phyloP scores from a whole-genome alignment of 257 asterid genomes.

The Echium plantagineum region DNA sequence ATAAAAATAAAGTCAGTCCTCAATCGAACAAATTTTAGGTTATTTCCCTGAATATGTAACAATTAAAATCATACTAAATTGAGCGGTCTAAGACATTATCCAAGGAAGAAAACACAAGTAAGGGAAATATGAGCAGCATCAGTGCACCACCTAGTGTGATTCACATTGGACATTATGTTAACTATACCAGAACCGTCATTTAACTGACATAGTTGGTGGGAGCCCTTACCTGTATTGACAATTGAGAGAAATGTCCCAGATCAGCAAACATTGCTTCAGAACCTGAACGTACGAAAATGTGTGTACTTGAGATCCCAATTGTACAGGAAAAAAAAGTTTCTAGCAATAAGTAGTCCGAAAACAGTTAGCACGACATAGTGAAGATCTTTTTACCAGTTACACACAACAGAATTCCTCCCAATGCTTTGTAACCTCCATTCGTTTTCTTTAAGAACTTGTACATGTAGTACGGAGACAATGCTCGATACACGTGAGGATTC shows the following conservation, averaged over 20 bases:
- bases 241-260: conserved; percentile 90
- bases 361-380: neutral
- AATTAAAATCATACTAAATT: too few relatives aligned
- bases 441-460: conserved; percentile 79
- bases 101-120: neutral
- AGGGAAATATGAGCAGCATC: neutral
- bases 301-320: conserved; percentile 7
- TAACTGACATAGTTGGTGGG: conserved; percentile 1
- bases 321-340: neutral
- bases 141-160: neutral
- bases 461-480: conserved; percentile 80
- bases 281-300: conserved; percentile 37
- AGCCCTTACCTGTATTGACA: conserved; percentile 59
- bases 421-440: conserved; percentile 79
- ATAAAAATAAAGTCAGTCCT: too few relatives aligned
- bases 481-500: conserved; percentile 73
- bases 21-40: too few relatives aligned
- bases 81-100: neutral
- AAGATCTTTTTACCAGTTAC: conserved; percentile 43
- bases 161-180: neutral
- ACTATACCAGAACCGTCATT: neutral
- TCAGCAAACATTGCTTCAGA: conserved; percentile 99
- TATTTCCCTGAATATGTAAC: neutral
- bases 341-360: neutral
- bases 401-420: conserved; percentile 86